phyloP scores from a whole-genome alignment of 352 stramenopile genomes.

The Phytophthora parvispora region DNA sequence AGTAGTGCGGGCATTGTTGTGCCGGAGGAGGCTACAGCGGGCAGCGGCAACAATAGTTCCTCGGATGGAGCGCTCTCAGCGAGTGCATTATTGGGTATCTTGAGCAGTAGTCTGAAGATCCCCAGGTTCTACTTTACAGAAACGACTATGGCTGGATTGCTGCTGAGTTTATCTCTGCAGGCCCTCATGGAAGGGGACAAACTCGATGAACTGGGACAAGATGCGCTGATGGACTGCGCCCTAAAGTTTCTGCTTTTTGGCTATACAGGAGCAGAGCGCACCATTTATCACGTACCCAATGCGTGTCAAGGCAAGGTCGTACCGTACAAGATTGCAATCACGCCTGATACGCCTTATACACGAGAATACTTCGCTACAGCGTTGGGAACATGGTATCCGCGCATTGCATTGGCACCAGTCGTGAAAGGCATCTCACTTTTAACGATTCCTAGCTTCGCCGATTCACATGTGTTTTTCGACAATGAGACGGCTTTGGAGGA shows the following conservation, averaged over 20 bases:
- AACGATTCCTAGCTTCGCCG: slow-evolving; percentile 58
- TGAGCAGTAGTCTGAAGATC: slow-evolving; percentile 45
- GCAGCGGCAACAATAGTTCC: slow-evolving; percentile 6
- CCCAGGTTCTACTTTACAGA: slow-evolving; percentile 77
- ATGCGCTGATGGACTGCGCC: slow-evolving; percentile 52
- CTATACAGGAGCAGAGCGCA: slow-evolving; percentile 49
- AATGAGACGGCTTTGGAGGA: slow-evolving; percentile 60
- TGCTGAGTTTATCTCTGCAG: slow-evolving; percentile 66
- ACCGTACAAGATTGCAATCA: slow-evolving; percentile 81
- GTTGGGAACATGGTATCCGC: slow-evolving; percentile 70
- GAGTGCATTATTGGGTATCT: slow-evolving; percentile 5
- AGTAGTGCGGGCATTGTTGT: slow-evolving; percentile 27
- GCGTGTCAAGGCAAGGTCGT: slow-evolving; percentile 65
- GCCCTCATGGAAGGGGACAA: slow-evolving; percentile 51
- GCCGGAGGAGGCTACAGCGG: slow-evolving; percentile 7
- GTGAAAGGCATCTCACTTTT: slow-evolving; percentile 54
- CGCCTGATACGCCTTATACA: slow-evolving; percentile 76
- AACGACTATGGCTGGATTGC: slow-evolving; percentile 66
- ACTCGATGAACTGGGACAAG: slow-evolving; percentile 51
- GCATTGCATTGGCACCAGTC: slow-evolving; percentile 51
- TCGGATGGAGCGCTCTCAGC: slow-evolving; percentile 19
- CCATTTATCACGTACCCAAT: slow-evolving; percentile 49
- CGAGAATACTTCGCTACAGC: slow-evolving; percentile 61
- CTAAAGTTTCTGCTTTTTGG: slow-evolving; percentile 63
- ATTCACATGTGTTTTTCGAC: slow-evolving; percentile 71